A percentile compares a stretch with the other conserved stretches of the same genome.
Evolutionary conservation across 2,329 filamentous ascomycete species (phyloP).

Genomic region (Aspergillus tamarii): DNA sequence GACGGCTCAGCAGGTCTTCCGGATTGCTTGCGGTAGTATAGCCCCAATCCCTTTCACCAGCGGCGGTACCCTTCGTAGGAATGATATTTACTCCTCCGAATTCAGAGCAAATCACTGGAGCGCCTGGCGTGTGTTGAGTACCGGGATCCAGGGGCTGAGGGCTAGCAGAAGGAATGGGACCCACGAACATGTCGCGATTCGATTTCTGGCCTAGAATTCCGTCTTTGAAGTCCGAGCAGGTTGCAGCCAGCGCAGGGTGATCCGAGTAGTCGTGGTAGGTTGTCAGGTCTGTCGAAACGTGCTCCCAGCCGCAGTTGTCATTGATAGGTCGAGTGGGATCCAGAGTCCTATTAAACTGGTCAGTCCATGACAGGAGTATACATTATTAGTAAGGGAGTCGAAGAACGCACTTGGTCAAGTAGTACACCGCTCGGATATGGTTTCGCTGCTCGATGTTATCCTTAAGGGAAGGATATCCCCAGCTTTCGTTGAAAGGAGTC

Average conservation of each 20-base stretch:
- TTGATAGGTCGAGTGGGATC: constrained; percentile 68
- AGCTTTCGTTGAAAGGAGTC: constrained; percentile 68
- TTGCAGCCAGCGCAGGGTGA: constrained; percentile 57
- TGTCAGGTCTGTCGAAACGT: constrained; percentile 65
- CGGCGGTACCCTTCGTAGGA: constrained; percentile 43
- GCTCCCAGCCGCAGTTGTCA: constrained; percentile 74
- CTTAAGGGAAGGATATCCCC: constrained; percentile 65
- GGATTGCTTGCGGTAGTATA: constrained; percentile 68
- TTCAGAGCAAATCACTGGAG: constrained; percentile 68
- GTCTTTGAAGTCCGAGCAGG: constrained; percentile 55
- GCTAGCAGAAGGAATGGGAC: constrained; percentile 39
- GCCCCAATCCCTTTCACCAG: constrained; percentile 62
- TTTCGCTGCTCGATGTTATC: constrained; percentile 62
- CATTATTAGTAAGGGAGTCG: neutral
- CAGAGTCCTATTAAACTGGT: constrained; percentile 46
- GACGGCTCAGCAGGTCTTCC: constrained; percentile 60
- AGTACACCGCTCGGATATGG: constrained; percentile 66
- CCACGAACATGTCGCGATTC: constrained; percentile 59
- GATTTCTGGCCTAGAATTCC: constrained; percentile 59
- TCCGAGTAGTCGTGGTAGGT: constrained; percentile 72
- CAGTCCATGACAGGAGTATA: neutral
- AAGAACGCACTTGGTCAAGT: constrained; percentile 59
- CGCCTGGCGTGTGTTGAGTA: constrained; percentile 55
- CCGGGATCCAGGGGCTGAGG: constrained; percentile 49
- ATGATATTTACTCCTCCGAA: constrained; percentile 72